phyloP scores from a whole-genome alignment of 2,329 filamentous ascomycete genomes.

The Monosporascus sp. region DNA sequence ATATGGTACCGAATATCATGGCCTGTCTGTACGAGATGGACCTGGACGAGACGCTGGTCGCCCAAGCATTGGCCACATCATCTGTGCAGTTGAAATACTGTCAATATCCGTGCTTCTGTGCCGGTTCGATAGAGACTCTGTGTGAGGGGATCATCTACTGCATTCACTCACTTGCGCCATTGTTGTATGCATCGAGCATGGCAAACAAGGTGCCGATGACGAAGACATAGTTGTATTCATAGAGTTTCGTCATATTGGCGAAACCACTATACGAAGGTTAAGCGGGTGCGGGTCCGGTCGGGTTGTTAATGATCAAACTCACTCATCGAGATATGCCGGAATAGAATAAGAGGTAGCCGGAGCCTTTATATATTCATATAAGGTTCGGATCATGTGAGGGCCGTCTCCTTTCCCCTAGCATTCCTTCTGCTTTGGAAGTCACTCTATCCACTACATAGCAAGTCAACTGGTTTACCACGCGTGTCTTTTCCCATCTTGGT shows the following conservation, averaged over 20 bases:
- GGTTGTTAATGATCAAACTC: not conserved
- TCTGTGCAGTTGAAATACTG: constrained; percentile 36
- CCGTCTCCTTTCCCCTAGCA: not conserved
- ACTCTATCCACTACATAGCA: too few species aligned
- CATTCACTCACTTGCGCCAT: constrained; percentile 62
- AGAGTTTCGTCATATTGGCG: constrained; percentile 47
- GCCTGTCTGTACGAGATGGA: constrained; percentile 67
- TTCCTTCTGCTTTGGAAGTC: not conserved
- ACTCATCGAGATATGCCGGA: not conserved
- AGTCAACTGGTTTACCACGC: not conserved
- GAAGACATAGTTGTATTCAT: constrained; percentile 66
- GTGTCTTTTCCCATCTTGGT: not conserved
- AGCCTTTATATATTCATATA: too few species aligned
- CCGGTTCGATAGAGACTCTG: too few species aligned
- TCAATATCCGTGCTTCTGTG: constrained; percentile 6
- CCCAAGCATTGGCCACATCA: constrained; percentile 82
- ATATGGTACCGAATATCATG: constrained; percentile 60
- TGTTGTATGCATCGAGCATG: constrained; percentile 72
- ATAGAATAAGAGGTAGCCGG: too few species aligned
- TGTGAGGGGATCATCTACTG: too few species aligned
- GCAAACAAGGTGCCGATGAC: constrained; percentile 72
- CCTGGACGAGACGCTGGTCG: constrained; percentile 74
- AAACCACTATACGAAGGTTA: not conserved
- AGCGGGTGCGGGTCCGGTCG: not conserved
- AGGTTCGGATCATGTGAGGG: too few species aligned